A percentile compares a stretch with the other conserved stretches of the same genome.
Evolutionary conservation across 129 eudicot species (phyloP).

Genomic region (Chrysanthemum makinoi): DNA sequence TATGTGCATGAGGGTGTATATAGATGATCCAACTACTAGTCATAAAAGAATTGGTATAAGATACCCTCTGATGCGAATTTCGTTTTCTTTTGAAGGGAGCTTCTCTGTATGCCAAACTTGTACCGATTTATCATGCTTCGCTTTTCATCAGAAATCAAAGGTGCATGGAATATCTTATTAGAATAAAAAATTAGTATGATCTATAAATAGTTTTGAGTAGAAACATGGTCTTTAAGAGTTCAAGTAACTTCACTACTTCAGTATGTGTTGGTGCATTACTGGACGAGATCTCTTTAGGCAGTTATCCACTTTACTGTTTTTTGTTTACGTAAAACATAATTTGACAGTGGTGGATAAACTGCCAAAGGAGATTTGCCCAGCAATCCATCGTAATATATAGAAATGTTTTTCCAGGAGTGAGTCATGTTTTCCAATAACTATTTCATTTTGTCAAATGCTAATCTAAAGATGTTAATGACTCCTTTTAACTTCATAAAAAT

Average conservation of each 20-base stretch:
- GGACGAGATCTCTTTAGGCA: conserved; percentile 19
- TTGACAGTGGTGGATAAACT: not conserved
- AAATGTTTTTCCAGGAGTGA: not conserved
- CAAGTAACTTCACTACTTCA: too few relatives aligned
- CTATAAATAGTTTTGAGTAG: not conserved
- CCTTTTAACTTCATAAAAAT: too few relatives aligned
- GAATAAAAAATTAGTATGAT: not conserved
- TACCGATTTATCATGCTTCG: not conserved
- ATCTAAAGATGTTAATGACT: not conserved
- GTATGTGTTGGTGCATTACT: conserved; percentile 20
- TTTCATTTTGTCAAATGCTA: not conserved
- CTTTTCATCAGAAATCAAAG: not conserved
- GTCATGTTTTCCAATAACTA: not conserved
- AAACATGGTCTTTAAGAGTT: conserved; percentile 4
- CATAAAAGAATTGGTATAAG: not conserved
- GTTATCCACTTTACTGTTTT: not conserved
- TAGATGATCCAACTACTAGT: not conserved
- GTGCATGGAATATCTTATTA: conserved; percentile 10
- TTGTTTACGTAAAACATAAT: not conserved
- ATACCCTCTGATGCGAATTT: not conserved
- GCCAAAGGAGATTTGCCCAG: conserved; percentile 33
- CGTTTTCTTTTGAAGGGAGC: not conserved
- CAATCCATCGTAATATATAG: conserved; percentile 14
- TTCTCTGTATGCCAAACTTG: conserved; percentile 4
- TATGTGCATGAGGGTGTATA: too few relatives aligned